Evolutionary conservation across 1,139 yeast species (phyloP).

Genomic region (Spathaspora jeffriesii): DNA sequence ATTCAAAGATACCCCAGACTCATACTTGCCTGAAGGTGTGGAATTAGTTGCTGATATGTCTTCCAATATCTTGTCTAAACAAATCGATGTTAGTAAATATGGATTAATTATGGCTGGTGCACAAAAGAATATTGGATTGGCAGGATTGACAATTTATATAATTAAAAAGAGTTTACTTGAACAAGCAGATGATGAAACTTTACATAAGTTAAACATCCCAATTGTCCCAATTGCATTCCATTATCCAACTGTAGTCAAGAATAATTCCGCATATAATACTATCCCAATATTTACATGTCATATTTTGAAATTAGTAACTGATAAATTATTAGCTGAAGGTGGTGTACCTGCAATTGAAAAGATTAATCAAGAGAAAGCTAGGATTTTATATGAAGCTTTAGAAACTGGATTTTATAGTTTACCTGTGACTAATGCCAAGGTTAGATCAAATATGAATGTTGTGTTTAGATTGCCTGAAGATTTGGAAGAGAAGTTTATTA

Average conservation of each 20-base stretch:
- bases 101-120: constrained; percentile 96
- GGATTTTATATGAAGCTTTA: constrained; percentile 59
- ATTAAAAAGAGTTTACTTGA: constrained; percentile 78
- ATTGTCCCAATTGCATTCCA: constrained; percentile 87
- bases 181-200: constrained; percentile 63
- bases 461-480: constrained; percentile 77
- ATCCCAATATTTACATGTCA: constrained; percentile 92
- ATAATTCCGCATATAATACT: constrained; percentile 94
- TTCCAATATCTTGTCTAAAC: constrained; percentile 83
- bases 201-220: constrained; percentile 63
- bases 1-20: constrained; percentile 55
- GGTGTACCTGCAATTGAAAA: constrained; percentile 53
- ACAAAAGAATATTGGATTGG: constrained; percentile 95
- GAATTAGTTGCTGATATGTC: constrained; percentile 95
- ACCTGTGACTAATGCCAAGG: constrained; percentile 58
- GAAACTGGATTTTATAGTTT: constrained; percentile 66
- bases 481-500: constrained; percentile 66
- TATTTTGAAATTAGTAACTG: constrained; percentile 77
- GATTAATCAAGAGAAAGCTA: constrained; percentile 62
- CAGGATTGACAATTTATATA: constrained; percentile 91
- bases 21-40: constrained; percentile 61
- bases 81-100: constrained; percentile 77
- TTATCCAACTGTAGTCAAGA: constrained; percentile 80
- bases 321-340: constrained; percentile 61
- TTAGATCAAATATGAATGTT: constrained; percentile 88